Percentiles rank a stretch among this genome's conserved stretches.
Evolutionary conservation across 73 alveolate species (phyloP).

Genomic region (Paramecium pentaurelia): DNA sequence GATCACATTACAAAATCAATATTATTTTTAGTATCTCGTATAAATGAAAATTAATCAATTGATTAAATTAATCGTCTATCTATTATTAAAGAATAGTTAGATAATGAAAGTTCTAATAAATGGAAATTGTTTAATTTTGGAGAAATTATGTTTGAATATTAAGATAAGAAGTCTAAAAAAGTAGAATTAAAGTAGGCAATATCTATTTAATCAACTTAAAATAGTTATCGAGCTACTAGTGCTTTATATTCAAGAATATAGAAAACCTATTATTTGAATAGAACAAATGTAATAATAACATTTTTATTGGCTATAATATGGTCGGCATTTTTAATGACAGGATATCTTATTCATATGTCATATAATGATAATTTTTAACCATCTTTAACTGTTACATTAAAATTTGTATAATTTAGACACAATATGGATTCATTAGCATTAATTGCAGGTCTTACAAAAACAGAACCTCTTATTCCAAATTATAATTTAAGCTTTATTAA

Average conservation of each 20-base stretch:
- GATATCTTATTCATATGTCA: background rate
- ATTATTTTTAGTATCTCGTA: background rate
- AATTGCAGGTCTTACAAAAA: background rate
- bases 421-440: background rate
- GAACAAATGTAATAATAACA: background rate
- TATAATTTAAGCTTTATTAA: too few species aligned
- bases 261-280: background rate
- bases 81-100: background rate
- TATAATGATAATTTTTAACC: conserved; percentile 20
- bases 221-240: background rate
- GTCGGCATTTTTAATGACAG: background rate
- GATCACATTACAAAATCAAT: background rate
- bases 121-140: conserved; percentile 8
- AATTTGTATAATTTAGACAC: conserved; percentile 13
- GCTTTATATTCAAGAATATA: conserved; percentile 7
- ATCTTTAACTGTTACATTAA: background rate
- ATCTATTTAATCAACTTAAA: background rate
- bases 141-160: background rate
- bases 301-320: background rate
- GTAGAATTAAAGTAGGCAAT: background rate
- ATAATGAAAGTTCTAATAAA: background rate
- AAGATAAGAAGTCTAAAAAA: background rate
- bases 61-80: background rate
- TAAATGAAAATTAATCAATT: background rate
- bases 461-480: background rate